Percentiles rank a stretch among this genome's conserved stretches.
phyloP scores from a whole-genome alignment of 257 asterid genomes.

The Petunia axillaris region DNA sequence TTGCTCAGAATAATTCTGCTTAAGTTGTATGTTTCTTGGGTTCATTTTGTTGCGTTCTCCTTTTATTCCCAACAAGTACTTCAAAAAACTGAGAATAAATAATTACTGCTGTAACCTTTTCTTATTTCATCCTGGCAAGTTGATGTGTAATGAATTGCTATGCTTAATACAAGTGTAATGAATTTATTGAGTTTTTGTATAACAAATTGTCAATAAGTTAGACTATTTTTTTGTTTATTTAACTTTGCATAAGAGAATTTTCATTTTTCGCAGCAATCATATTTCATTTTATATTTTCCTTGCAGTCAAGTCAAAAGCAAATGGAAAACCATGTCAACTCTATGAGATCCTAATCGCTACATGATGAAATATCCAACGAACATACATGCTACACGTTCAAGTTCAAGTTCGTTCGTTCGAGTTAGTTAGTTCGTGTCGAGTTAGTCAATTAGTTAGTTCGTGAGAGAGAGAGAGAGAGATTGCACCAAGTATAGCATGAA shows the following conservation, averaged over 20 bases:
- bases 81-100: background rate
- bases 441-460: too few species aligned
- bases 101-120: background rate
- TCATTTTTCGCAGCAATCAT: background rate
- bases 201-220: constrained; percentile 1
- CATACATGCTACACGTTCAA: too few species aligned
- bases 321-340: too few species aligned
- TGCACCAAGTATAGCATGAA: background rate
- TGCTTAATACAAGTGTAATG: background rate
- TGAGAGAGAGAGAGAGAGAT: too few species aligned
- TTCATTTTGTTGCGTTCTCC: background rate
- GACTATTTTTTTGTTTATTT: background rate
- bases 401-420: too few species aligned
- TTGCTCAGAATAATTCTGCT: constrained; percentile 21
- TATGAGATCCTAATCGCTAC: too few species aligned
- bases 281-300: background rate
- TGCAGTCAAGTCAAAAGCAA: background rate
- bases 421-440: too few species aligned
- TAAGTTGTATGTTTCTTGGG: background rate
- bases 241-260: background rate
- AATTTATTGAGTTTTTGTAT: background rate
- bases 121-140: background rate
- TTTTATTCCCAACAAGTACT: background rate
- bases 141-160: background rate
- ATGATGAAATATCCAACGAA: too few species aligned